Base-by-base conservation (phyloP, 108 stramenopile species). In the Stephanodiscus minutulus region DNA sequence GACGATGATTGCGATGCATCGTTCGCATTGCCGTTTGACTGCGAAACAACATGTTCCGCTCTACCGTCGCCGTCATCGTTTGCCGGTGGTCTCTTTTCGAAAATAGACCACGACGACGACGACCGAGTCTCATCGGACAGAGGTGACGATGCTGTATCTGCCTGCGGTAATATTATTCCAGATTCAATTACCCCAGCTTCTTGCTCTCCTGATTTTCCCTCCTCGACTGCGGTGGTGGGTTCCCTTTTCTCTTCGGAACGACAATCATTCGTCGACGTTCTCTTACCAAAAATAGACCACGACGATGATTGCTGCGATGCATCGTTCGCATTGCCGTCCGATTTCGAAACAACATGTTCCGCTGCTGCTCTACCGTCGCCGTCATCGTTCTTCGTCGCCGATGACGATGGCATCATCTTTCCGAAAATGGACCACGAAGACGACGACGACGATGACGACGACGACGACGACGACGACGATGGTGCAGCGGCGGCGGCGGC, bases 261-360 rank as follows among this genome's bases (percentile, higher is more conserved):
- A n/a, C n/a, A n/a, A n/a, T n/a, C 65, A n/a, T 41, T 22, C 24
- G 10, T 17, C 24, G 12, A 8, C 48, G 35, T 39, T 59, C 9
- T 61, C 31, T 15, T 72, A 59, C 58, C 69, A 28, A 70, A 70
- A 18, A 71, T 24, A 11, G 27, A 28, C 55, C 55, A 56, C 29
- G 55, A 33, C 27, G 55, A 29, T 5, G 27, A 29, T 68, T 12
- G 21, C n/a, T 29, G 43, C 2, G 43, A 44, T 44, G 43, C 43
- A 17, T 15, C 43, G 15, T 15, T 43, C 50, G 11, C 25, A 27
- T 55, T 43, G 31, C 33, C 27, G 28, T 12, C 35, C 10, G 49
- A 25, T 37, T 33, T 27, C 2, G 9, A 9, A 33, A 24, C 13
- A 29, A 17, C 27, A 10, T 65, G 54, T 24, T 44, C 35, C 11